Base-by-base conservation (phyloP, 257 asterid genomes). In the Linaria vulgaris region DNA sequence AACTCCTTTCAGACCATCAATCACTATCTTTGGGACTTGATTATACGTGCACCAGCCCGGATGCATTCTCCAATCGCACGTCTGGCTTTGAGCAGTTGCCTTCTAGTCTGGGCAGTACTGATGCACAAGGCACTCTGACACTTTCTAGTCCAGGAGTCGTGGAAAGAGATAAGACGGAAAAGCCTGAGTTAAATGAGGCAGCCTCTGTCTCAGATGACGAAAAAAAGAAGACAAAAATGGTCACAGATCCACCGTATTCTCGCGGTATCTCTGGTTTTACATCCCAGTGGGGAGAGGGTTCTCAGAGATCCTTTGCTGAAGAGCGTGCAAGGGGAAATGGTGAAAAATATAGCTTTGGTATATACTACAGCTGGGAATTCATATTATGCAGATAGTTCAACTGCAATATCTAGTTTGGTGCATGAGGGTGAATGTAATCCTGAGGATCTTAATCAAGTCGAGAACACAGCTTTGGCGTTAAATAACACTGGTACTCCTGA, bases 51-150 rank as follows among this genome's bases (percentile, higher is more conserved):
- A 7, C 56, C 30, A 64, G 47, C 44, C 21, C 27, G 45, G 73
- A 57, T 75, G 72, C 66, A 68, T 31, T 59, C 46, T 68, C 61
- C 55, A 44, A 67, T 38, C 46, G 48, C 57, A 62, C 71, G 67
- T 61, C 72, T 37, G 66, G 78, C 57, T 62, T 74, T 68, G 80
- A 72, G 73, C 86, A 61, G 72, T 79, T 66, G 25, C 57, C 59
- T 69, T 68, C 71, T 53, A 66, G 64, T 70, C 64, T 71, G 55
- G 37, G 61, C 69, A 69, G 74, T 58, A 47, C 69, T 68, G 81
- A 65, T 71, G 77, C 81, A 34, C 45, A 69, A 68, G 57, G 67
- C 59, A 61, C 63, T 23, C 46, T 20, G 43, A 23, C 70, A 71
- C 71, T 57, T 73, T 66, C 63, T 64, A 79, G 74, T 72, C 67